These are phyloP conservation scores for Teunomyces atbi DNA, from an alignment of 805 yeast genomes.

Conservation along the genomic window DNA sequence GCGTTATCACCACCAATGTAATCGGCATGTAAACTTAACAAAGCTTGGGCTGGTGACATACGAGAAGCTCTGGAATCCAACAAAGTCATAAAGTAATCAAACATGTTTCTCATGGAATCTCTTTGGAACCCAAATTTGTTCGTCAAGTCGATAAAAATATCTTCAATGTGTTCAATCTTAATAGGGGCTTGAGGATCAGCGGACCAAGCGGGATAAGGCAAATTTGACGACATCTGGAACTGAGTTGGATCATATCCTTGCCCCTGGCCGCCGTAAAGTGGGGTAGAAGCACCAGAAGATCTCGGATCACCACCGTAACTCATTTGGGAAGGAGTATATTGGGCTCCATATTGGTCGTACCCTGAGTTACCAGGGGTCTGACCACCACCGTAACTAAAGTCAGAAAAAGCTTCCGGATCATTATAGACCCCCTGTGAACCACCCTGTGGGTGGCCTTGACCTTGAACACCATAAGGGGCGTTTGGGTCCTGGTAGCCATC, in stretches of 20 bases:
- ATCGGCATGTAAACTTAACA: slow-evolving; percentile 79
- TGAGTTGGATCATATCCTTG: slow-evolving; percentile 59
- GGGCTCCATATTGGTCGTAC: slow-evolving; percentile 66
- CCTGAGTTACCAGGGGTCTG: slow-evolving; percentile 58
- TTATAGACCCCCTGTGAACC: slow-evolving; percentile 29
- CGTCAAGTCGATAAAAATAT: slow-evolving; percentile 77
- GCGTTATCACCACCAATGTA: slow-evolving; percentile 87
- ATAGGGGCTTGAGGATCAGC: slow-evolving; percentile 91
- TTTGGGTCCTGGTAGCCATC: slow-evolving; percentile 46
- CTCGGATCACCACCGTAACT: slow-evolving; percentile 78
- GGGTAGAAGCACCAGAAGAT: slow-evolving; percentile 93
- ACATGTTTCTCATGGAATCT: slow-evolving; percentile 89
- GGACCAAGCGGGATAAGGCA: slow-evolving; percentile 99
- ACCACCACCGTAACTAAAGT: slow-evolving; percentile 59
- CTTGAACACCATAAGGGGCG: slow-evolving; percentile 18
- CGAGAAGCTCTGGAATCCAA: slow-evolving; percentile 82
- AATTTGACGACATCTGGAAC: slow-evolving; percentile 70
- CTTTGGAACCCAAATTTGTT: slow-evolving; percentile 88
- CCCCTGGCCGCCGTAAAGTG: slow-evolving; percentile 69
- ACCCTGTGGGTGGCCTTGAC: slow-evolving; percentile 18
- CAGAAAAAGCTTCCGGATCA: slow-evolving; percentile 65
- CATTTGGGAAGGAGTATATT: slow-evolving; percentile 83
- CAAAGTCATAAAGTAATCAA: slow-evolving; percentile 82
- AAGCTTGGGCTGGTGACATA: slow-evolving; percentile 87
- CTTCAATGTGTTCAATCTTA: slow-evolving; percentile 79